A percentile compares a stretch with the other conserved stretches of the same genome.
Evolutionary conservation across 2,329 filamentous ascomycete genomes (phyloP).

Genomic region (Aspergillus quadricinctus): DNA sequence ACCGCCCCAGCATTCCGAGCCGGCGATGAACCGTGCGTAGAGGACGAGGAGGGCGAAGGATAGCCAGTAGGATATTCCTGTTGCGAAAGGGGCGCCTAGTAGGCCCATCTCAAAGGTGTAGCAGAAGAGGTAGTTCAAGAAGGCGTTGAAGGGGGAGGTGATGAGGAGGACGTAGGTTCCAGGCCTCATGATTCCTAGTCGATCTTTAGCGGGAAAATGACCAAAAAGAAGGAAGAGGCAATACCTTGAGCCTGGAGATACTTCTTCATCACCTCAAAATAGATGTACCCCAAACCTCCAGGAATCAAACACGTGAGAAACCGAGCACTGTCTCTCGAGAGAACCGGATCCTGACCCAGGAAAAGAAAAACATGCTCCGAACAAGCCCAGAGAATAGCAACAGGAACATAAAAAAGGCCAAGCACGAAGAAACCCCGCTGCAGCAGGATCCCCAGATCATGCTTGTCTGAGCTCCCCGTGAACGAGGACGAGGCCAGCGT

Average conservation of each 20-base stretch:
- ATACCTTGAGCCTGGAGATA: slow-evolving; percentile 55
- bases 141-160: slow-evolving; percentile 57
- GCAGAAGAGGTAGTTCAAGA: slow-evolving; percentile 64
- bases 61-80: slow-evolving; percentile 79
- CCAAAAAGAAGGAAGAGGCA: background rate
- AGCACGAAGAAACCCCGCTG: slow-evolving; percentile 73
- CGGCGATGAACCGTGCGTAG: slow-evolving; percentile 67
- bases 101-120: slow-evolving; percentile 68
- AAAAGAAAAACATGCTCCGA: slow-evolving; percentile 69
- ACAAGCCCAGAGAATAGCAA: slow-evolving; percentile 69
- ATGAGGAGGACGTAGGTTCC: slow-evolving; percentile 61
- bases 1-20: slow-evolving; percentile 76
- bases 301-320: slow-evolving; percentile 73
- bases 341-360: slow-evolving; percentile 72
- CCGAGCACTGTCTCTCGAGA: slow-evolving; percentile 66
- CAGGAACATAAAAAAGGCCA: slow-evolving; percentile 65
- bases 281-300: slow-evolving; percentile 79
- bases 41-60: slow-evolving; percentile 72
- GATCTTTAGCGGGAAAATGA: background rate
- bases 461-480: slow-evolving; percentile 73
- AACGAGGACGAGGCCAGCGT: slow-evolving; percentile 79
- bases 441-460: slow-evolving; percentile 72
- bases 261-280: slow-evolving; percentile 73
- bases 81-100: slow-evolving; percentile 75
- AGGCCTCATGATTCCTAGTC: slow-evolving; percentile 56